A percentile compares a stretch with the other conserved stretches of the same genome.
Conservation (phyloP, 2,329 filamentous ascomycete species). For the Phialophora tarda region DNA sequence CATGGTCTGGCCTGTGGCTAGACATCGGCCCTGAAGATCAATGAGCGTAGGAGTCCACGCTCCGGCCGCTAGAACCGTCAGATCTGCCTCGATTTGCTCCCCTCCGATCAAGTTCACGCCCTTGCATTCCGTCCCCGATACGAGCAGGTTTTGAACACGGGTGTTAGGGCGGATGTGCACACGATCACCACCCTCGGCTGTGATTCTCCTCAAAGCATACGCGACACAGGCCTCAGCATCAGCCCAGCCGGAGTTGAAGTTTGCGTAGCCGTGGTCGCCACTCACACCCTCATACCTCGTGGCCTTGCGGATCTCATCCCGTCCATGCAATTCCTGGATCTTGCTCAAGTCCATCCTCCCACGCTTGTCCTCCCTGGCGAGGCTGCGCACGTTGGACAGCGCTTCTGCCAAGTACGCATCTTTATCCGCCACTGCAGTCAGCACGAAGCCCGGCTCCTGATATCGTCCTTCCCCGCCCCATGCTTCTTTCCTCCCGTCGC, state of each 20-base stretch:
- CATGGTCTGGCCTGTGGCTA: slow-evolving; percentile 81
- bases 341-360: slow-evolving; percentile 47
- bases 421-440: slow-evolving; percentile 44
- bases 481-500: slow-evolving; percentile 31
- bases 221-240: slow-evolving; percentile 51
- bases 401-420: slow-evolving; percentile 31
- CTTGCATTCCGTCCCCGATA: slow-evolving; percentile 33
- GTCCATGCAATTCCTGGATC: slow-evolving; percentile 44
- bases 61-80: slow-evolving; percentile 74
- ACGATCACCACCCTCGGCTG: slow-evolving; percentile 39
- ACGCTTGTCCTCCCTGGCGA: slow-evolving; percentile 41
- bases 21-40: slow-evolving; percentile 75
- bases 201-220: slow-evolving; percentile 48
- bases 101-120: slow-evolving; percentile 33
- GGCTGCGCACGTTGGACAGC: slow-evolving; percentile 31
- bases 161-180: slow-evolving; percentile 47
- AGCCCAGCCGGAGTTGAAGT: slow-evolving; percentile 55
- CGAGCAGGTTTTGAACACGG: slow-evolving; percentile 46
- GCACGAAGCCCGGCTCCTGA: slow-evolving; percentile 51
- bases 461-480: slow-evolving; percentile 54
- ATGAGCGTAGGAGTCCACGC: slow-evolving; percentile 83
- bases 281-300: slow-evolving; percentile 34
- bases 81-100: slow-evolving; percentile 33
- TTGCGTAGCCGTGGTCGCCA: slow-evolving; percentile 50
- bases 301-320: slow-evolving; percentile 31